phyloP scores from a whole-genome alignment of 768 basidiomycete species.

The Lanmaoa rubissima region DNA sequence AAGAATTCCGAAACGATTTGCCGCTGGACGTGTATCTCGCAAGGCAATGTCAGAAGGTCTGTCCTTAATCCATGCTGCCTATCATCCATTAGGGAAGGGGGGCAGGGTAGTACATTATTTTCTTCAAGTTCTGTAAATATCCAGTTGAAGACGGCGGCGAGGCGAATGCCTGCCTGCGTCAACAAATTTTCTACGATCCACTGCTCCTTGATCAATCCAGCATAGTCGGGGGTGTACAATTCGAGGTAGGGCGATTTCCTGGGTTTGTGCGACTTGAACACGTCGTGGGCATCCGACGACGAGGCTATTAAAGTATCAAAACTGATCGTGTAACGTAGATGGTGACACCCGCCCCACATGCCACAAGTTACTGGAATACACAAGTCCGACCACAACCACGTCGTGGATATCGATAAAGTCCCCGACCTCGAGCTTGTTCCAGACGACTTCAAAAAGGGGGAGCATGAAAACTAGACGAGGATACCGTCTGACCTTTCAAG shows the following conservation, averaged over 20 bases:
- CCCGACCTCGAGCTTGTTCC: too few species aligned
- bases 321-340: too few species aligned
- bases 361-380: too few species aligned
- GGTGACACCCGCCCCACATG: too few species aligned
- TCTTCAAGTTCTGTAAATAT: slow-evolving; percentile 43
- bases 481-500: too few species aligned
- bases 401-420: too few species aligned
- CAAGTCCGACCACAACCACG: too few species aligned
- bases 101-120: not conserved
- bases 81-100: not conserved
- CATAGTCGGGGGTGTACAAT: slow-evolving; percentile 79
- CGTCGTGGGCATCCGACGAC: too few species aligned
- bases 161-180: slow-evolving; percentile 77
- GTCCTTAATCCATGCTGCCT: not conserved
- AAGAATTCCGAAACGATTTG: not conserved
- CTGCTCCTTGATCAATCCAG: slow-evolving; percentile 60
- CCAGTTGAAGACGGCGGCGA: slow-evolving; percentile 81
- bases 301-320: too few species aligned
- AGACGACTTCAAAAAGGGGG: too few species aligned
- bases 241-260: slow-evolving; percentile 50
- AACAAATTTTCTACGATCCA: slow-evolving; percentile 81
- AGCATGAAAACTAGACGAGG: too few species aligned
- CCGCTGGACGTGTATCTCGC: not conserved
- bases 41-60: too few species aligned
- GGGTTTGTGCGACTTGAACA: not conserved